Percentiles rank a stretch among this genome's conserved stretches.
Conservation (phyloP, 2,329 filamentous ascomycete genomes). For the Tolypocladium tundrense region DNA sequence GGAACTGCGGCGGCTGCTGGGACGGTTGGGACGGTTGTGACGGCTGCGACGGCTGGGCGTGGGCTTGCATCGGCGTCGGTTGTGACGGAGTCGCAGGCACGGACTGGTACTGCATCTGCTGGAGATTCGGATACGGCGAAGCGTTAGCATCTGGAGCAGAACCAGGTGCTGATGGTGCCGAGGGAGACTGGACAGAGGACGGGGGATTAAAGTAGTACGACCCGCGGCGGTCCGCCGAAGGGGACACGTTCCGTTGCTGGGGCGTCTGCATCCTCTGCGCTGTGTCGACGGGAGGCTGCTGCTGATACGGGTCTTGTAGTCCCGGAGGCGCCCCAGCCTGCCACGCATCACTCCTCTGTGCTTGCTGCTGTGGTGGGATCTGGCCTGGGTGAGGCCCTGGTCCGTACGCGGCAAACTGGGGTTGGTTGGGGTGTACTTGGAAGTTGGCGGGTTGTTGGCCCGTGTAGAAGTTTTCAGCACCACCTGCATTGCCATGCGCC, state of each 20-base stretch:
- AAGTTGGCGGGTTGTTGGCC: conserved; percentile 42
- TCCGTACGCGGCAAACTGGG: conserved; percentile 32
- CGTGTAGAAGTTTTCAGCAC: conserved; percentile 75
- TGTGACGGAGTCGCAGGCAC: conserved; percentile 26
- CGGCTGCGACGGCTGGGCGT: conserved; percentile 14
- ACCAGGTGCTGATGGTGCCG: conserved; percentile 26
- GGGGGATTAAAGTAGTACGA: conserved; percentile 47
- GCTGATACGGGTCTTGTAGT: conserved; percentile 20
- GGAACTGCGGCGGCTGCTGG: conserved; percentile 5
- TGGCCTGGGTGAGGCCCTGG: conserved; percentile 29
- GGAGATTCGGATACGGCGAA: conserved; percentile 44
- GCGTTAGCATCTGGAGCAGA: conserved; percentile 29
- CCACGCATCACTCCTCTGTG: conserved; percentile 43
- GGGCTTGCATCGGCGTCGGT: conserved; percentile 18
- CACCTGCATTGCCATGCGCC: conserved; percentile 34
- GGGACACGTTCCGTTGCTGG: conserved; percentile 16
- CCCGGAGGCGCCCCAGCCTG: conserved; percentile 28
- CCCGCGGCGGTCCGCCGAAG: conserved; percentile 38
- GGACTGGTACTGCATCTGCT: conserved; percentile 34
- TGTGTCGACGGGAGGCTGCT: conserved; percentile 14
- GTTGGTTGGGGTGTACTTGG: conserved; percentile 13
- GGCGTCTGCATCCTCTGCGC: conserved; percentile 17
- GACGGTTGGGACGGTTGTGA: conserved; percentile 21
- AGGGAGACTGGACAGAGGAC: conserved; percentile 18
- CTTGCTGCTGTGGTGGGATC: conserved; percentile 33